Conservation (phyloP, 164 flowering plant genomes). For the Cinnamomum chago region DNA sequence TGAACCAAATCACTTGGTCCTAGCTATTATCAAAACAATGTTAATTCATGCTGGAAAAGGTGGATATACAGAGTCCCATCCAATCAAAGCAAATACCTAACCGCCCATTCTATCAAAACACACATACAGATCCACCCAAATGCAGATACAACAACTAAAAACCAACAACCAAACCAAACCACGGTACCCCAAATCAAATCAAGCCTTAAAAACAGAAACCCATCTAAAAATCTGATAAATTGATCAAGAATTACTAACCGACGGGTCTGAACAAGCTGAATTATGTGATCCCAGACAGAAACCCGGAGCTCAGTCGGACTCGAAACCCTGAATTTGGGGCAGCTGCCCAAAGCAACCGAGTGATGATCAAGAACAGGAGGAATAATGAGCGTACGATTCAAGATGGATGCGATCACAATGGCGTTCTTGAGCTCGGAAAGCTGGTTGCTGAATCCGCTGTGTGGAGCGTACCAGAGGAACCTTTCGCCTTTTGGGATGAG, state of each 20-base stretch:
- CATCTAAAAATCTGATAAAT: not conserved
- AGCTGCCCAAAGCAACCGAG: slow-evolving; percentile 87
- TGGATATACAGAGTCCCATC: too few species aligned
- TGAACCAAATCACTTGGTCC: too few species aligned
- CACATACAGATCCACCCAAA: not conserved
- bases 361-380: slow-evolving; percentile 94
- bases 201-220: not conserved
- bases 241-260: slow-evolving; percentile 31
- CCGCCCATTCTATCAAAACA: not conserved
- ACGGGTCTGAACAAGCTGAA: slow-evolving; percentile 51
- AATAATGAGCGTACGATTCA: slow-evolving; percentile 77
- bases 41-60: too few species aligned
- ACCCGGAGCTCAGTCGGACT: slow-evolving; percentile 48
- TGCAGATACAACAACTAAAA: not conserved
- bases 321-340: slow-evolving; percentile 89
- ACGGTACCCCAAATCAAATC: not conserved
- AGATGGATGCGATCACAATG: slow-evolving; percentile 57
- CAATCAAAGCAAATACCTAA: too few species aligned
- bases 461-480: slow-evolving; percentile 80
- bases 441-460: slow-evolving; percentile 98
- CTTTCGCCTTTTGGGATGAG: slow-evolving; percentile 24
- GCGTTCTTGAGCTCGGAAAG: slow-evolving; percentile 83
- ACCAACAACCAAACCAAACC: not conserved
- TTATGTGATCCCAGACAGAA: slow-evolving; percentile 64
- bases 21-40: too few species aligned